Base-by-base conservation (phyloP, 2,329 filamentous ascomycete genomes). In the Calonectria fujianensis region DNA sequence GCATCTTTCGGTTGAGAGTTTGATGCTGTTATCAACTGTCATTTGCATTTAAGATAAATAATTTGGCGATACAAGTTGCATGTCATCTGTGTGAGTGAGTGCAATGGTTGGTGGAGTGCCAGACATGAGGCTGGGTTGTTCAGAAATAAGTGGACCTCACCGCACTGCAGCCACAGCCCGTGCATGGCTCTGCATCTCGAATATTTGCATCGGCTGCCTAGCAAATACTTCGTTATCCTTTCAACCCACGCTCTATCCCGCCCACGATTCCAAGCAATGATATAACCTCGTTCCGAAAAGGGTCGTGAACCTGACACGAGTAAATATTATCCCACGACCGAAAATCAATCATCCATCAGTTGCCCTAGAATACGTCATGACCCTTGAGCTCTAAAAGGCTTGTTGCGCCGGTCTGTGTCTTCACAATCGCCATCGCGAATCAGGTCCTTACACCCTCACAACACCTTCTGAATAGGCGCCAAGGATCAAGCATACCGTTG, bases 311-410 rank as follows among this genome's bases (percentile, higher is more conserved):
- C 14, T 48, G 52, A 52, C 16, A 71, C 35, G 27, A 52, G 7
- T 41, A 63, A 41, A 35, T 11, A 48, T 37, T 37, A 41, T 10
- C 9, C 29, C 31, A 11, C 11, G 32, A 35, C 10, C 29, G 6
- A 45, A 64, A 31, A 48, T 27, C 59, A 65, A 48, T 29, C 45
- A 48, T 37, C 29, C 48, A 32, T 39, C 37, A 54, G 61, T 41
- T 41, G 48, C 48, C 41, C 41, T 11, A 27, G 31, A 59, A 64
- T 63, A 29, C 77, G 73, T 54, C 64, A 79, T 79, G 77, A 69
- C 29, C 31, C 29, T 74, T 69, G 66, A 69, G 66, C 37, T 59
- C 61, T 79, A 68, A 77, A 66, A 77, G 76, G 75, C 73, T 76
- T 54, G 68, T 76, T 65, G 72, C 70, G 70, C 70, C 70, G 63